phyloP scores from a whole-genome alignment of 768 basidiomycete species.

The Cyclocybe aegerita region DNA sequence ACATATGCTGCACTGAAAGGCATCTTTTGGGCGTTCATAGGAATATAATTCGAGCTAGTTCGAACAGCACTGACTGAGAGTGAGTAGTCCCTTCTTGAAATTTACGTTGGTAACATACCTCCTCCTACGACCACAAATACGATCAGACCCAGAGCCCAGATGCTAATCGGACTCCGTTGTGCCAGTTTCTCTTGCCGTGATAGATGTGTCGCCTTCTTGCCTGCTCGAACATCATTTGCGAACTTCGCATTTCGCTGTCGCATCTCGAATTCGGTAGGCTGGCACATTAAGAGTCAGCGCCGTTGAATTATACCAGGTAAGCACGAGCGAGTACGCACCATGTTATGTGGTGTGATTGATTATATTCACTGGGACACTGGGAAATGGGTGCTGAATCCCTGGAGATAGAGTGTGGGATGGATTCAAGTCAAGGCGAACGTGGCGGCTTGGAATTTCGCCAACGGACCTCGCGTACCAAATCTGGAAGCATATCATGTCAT shows the following conservation, averaged over 20 bases:
- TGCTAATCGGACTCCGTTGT: slow-evolving; percentile 72
- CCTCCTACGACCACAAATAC: slow-evolving; percentile 81
- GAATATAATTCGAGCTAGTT: slow-evolving; percentile 65
- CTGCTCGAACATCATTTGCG: slow-evolving; percentile 66
- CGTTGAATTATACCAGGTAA: background rate
- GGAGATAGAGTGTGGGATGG: slow-evolving; percentile 9
- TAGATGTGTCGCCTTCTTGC: slow-evolving; percentile 73
- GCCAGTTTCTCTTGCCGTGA: slow-evolving; percentile 71
- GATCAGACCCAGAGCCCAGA: slow-evolving; percentile 73
- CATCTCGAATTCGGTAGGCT: slow-evolving; percentile 85
- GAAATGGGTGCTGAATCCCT: slow-evolving; percentile 10
- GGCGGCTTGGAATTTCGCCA: slow-evolving; percentile 14
- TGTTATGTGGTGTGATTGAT: slow-evolving; percentile 17
- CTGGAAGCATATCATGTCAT: background rate
- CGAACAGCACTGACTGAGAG: slow-evolving; percentile 63
- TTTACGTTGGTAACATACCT: slow-evolving; percentile 44
- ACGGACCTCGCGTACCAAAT: slow-evolving; percentile 11
- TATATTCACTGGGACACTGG: slow-evolving; percentile 13
- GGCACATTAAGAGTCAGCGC: background rate
- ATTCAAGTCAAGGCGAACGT: slow-evolving; percentile 21
- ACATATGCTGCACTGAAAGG: background rate
- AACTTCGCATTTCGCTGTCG: slow-evolving; percentile 81
- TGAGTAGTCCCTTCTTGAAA: background rate
- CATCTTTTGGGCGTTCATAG: slow-evolving; percentile 24
- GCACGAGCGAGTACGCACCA: slow-evolving; percentile 19